These are phyloP conservation scores for Chalciporus sp. DNA, from an alignment of 1,284 basidiomycete genomes.

Conservation along the genomic window DNA sequence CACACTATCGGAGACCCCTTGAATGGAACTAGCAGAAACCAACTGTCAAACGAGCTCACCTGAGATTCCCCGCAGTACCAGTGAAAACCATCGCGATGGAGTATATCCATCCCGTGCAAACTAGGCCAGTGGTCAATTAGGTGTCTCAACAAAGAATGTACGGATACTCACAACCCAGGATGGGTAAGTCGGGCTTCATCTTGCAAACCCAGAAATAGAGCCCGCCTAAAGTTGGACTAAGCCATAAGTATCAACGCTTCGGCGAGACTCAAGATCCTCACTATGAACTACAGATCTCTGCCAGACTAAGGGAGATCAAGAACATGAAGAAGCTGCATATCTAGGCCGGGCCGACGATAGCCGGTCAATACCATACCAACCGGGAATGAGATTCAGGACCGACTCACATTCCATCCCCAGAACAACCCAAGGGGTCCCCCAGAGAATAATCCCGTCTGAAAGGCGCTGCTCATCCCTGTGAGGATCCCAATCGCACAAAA, in stretches of 20 bases:
- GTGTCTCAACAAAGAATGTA: too few relatives aligned
- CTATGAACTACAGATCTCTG: constrained; percentile 64
- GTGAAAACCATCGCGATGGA: constrained; percentile 63
- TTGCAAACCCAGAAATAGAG: constrained; percentile 68
- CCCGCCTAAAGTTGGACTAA: constrained; percentile 57
- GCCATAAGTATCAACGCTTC: constrained; percentile 1
- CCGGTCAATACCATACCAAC: neutral
- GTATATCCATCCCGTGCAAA: constrained; percentile 62
- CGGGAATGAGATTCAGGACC: neutral
- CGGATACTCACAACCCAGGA: constrained; percentile 52
- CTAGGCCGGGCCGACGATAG: constrained; percentile 30
- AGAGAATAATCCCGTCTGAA: constrained; percentile 61
- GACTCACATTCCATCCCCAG: constrained; percentile 68
- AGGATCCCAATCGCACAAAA: constrained; percentile 64
- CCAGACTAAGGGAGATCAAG: constrained; percentile 56
- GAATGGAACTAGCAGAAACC: neutral
- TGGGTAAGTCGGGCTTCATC: constrained; percentile 57
- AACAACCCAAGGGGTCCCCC: constrained; percentile 62
- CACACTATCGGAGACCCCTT: constrained; percentile 37
- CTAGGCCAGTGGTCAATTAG: constrained; percentile 27
- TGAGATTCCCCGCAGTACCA: constrained; percentile 61
- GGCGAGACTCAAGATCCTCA: constrained; percentile 29
- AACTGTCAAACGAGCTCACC: constrained; percentile 32
- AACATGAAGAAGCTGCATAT: constrained; percentile 65
- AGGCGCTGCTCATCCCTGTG: constrained; percentile 60